Evolutionary conservation across 768 basidiomycete genomes (phyloP), one percentile per base, ranked within the genome.

Genomic region (Tulasnella sp.): DNA sequence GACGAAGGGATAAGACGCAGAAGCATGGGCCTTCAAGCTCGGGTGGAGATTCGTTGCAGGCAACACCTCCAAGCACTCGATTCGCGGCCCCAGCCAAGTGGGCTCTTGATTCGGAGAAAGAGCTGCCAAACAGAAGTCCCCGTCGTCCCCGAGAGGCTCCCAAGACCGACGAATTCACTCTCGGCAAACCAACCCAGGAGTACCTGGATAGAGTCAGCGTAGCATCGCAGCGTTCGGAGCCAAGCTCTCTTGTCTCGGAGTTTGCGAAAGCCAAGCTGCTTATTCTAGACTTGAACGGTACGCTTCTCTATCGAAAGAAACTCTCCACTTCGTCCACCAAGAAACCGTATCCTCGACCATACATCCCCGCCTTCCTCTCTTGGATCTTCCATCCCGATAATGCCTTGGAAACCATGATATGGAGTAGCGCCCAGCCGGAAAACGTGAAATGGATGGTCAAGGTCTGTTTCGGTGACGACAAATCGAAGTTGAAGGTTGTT

Each of bases 371-470:
- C 1, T 91, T 94, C 79, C 80, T 85, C 4, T 81, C 85, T 2
- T 94, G 91, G 80, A 82, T 93, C 1, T 89, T 93, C 79, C 88
- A 89, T 70, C 83, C 86, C 0, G 79, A 84, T 22, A 92, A 90
- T n/a, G 93, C 92, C 91, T 85, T 94, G 25, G 91, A 93, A 76
- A 89, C 91, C 4, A 94, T 94, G 91, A 87, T 96, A 4, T 96
- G 93, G 93, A 92, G 91, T 80, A 92, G 91, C 2, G 93, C 93
- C 4, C 92, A 93, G 80, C 92, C 93, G 1, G 90, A 90, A 71
- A 93, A 88, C 80, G 93, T 93, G 11, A 82, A 83, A 0, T 89
- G 90, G 79, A 94, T 95, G 93, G 90, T 92, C 0, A 81, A 87
- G 29, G 85, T 84, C 42, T 86, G 86, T 40, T 93, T 94, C 80